These are phyloP conservation scores for Malbranchea cinnamomea DNA, from an alignment of 2,329 filamentous ascomycete genomes.

Conservation along the genomic window DNA sequence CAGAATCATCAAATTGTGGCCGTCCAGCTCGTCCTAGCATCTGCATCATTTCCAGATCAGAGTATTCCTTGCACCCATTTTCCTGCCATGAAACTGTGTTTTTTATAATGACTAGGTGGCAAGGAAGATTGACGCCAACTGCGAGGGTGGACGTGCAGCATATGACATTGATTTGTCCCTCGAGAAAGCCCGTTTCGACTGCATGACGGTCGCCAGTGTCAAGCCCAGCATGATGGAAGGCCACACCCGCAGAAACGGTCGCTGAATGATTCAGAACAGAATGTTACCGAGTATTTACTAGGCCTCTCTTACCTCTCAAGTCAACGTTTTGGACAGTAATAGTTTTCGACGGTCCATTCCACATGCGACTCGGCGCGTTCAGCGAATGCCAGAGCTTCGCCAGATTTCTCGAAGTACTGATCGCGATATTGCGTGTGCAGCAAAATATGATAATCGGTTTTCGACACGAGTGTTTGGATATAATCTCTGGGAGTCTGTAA, in stretches of 20 bases:
- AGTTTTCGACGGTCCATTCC: conserved; percentile 42
- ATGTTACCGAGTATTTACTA: not conserved
- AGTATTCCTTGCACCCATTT: conserved; percentile 50
- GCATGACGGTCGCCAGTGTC: conserved; percentile 46
- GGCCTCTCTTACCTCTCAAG: conserved; percentile 36
- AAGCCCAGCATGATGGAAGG: conserved; percentile 71
- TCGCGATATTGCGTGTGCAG: conserved; percentile 56
- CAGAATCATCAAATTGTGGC: conserved; percentile 66
- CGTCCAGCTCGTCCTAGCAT: conserved; percentile 76
- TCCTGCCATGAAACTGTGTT: conserved; percentile 56
- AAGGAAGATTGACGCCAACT: conserved; percentile 70
- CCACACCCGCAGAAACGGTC: conserved; percentile 46
- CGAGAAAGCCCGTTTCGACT: conserved; percentile 53
- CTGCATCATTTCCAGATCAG: conserved; percentile 75
- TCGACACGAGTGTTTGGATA: conserved; percentile 48
- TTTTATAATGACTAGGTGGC: conserved; percentile 71
- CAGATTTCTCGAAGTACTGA: conserved; percentile 51
- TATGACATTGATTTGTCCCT: conserved; percentile 61
- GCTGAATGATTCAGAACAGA: conserved; percentile 18
- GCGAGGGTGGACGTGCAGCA: conserved; percentile 79
- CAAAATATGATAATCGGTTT: conserved; percentile 81
- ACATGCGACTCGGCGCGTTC: conserved; percentile 39
- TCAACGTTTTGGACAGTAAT: conserved; percentile 44
- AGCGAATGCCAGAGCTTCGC: conserved; percentile 49
- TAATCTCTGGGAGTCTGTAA: conserved; percentile 47